Percentiles rank a stretch among this genome's conserved stretches.
phyloP scores from a whole-genome alignment of 352 stramenopile genomes.

The Pythium myriotylum region DNA sequence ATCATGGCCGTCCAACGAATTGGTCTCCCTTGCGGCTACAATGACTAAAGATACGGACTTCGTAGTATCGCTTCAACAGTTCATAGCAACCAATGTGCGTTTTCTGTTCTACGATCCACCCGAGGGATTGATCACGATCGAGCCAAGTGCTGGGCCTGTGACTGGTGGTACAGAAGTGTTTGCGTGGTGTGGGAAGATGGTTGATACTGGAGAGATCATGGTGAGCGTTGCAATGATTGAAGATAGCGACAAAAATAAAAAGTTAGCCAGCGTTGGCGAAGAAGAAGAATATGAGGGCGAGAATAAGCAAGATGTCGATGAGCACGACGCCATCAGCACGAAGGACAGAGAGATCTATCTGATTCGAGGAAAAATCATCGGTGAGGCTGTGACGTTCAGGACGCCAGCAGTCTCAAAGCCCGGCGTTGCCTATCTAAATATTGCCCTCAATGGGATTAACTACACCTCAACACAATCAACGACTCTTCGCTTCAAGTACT shows the following conservation, averaged over 20 bases:
- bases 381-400: slow-evolving; percentile 59
- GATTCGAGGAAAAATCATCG: slow-evolving; percentile 60
- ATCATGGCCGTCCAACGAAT: slow-evolving; percentile 58
- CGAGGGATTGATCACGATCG: slow-evolving; percentile 60
- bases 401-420: slow-evolving; percentile 39
- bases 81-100: slow-evolving; percentile 47
- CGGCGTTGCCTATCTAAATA: slow-evolving; percentile 56
- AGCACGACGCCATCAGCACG: too few species aligned
- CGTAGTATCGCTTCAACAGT: slow-evolving; percentile 29
- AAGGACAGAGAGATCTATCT: slow-evolving; percentile 12
- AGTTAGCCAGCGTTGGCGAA: slow-evolving; percentile 15
- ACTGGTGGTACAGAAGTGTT: slow-evolving; percentile 55
- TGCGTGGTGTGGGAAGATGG: slow-evolving; percentile 61
- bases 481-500: slow-evolving; percentile 62
- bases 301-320: slow-evolving; percentile 1
- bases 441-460: slow-evolving; percentile 78
- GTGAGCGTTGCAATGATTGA: slow-evolving; percentile 55
- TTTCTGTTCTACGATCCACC: slow-evolving; percentile 79
- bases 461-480: slow-evolving; percentile 56
- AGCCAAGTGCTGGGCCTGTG: slow-evolving; percentile 57
- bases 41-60: slow-evolving; percentile 21
- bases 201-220: slow-evolving; percentile 68
- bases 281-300: slow-evolving; percentile 16
- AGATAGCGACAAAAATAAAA: slow-evolving; percentile 7
- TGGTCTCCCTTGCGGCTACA: slow-evolving; percentile 46